Evolutionary conservation across 2,329 filamentous ascomycete genomes (phyloP).

Genomic region (Tolypocladium cylindrosporum): DNA sequence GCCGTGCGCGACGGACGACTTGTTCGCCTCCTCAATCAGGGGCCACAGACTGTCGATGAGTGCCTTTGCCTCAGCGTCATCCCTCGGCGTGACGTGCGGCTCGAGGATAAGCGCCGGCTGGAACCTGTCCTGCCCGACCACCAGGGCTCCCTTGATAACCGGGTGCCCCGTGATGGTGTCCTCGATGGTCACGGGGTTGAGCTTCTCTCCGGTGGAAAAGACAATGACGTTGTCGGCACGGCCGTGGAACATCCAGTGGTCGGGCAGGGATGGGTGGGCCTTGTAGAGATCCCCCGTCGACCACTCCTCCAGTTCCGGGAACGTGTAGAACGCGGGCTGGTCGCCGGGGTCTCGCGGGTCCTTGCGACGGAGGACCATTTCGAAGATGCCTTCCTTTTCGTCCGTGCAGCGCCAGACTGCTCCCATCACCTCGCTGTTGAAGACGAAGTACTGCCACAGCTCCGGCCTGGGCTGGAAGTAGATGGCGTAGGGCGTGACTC

Average conservation of each 20-base stretch:
- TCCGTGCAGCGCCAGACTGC: constrained; percentile 24
- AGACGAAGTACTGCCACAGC: constrained; percentile 31
- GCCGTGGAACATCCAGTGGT: constrained; percentile 24
- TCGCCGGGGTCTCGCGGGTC: constrained; percentile 9
- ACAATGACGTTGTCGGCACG: constrained; percentile 30
- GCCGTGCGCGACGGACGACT: constrained; percentile 33
- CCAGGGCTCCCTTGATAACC: constrained; percentile 16
- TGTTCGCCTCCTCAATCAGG: constrained; percentile 29
- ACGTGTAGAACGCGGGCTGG: constrained; percentile 29
- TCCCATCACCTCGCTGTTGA: constrained; percentile 27
- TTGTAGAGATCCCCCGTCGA: constrained; percentile 34
- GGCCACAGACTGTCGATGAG: constrained; percentile 35
- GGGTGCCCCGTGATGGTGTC: constrained; percentile 17
- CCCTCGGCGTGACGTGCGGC: constrained; percentile 19
- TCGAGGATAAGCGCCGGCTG: constrained; percentile 39
- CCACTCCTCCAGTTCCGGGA: constrained; percentile 28
- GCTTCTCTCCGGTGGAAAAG: constrained; percentile 29
- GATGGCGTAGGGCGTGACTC: constrained; percentile 22
- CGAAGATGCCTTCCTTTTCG: constrained; percentile 3
- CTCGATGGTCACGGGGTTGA: constrained; percentile 29
- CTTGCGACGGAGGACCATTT: constrained; percentile 18
- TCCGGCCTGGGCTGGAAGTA: constrained; percentile 19
- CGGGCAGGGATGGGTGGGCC: constrained; percentile 19
- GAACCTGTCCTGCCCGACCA: constrained; percentile 34
- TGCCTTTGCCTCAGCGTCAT: constrained; percentile 8